Base-by-base conservation (phyloP, 208 protist genomes). In the Acanthamoeba triangularis region DNA sequence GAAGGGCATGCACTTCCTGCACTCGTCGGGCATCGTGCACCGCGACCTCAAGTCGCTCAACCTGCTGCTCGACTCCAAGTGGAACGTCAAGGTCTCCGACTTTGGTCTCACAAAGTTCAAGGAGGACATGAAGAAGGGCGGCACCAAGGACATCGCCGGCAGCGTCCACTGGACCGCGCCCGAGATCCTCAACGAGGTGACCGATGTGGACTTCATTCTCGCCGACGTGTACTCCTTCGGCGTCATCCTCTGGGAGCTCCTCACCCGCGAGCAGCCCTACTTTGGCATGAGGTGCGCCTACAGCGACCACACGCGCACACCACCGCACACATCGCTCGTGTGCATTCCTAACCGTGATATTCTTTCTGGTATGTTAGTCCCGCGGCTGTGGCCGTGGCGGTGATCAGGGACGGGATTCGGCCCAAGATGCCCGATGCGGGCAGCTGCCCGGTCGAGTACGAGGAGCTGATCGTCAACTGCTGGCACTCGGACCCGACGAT, bases 101-200 rank as follows among this genome's bases (percentile, higher is more conserved):
- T 94, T 94, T 44, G 91, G 91, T 23, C 49, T 94, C n/a, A 94
- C 91, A 4, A 80, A 85, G 35, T 80, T 94, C 69, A 94, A 85
- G 74, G 69, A 94, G 63, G 72, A 94, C 37, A 49, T 94, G 28
- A 94, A 82, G 25, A 41, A 56, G 25, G 59, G 59, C 30, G 72
- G 37, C 59, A 76, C 25, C 30, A 33, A 94, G 35, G 91, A 94
- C 23, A 25, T 67, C 23, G 41, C 37, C 30, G 90, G 90, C 37
- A 94, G 91, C 56, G 41, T 85, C 18, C 72, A 54, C 47, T 94
- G 91, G 91, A 94, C 91, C 0, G 67, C 67, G 13, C 91, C 91
- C 1, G 91, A 94, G 59, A 47, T 94, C 28, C 91, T 95, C 18
- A 63, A 87, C 88, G 88, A 76, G 59, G 23, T 8, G 10, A 1